Percentiles rank a stretch among this genome's conserved stretches.
phyloP scores from a whole-genome alignment of 2,329 filamentous ascomycete species.

The Aspergillus tamarii region DNA sequence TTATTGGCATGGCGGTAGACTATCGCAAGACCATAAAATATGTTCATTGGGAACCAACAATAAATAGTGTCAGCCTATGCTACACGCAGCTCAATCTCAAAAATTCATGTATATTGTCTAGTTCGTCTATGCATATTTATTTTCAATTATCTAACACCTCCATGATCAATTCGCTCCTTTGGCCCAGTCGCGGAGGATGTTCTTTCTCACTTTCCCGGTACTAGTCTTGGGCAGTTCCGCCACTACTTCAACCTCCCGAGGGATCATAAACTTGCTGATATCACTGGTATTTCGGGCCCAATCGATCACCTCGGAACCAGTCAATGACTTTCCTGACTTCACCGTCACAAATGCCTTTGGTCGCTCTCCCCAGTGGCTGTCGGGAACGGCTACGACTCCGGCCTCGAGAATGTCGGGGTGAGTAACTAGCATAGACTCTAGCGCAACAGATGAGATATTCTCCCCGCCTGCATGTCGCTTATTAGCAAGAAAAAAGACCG shows the following conservation, averaged over 20 bases:
- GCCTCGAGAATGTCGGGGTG: conserved; percentile 90
- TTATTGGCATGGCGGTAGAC: neutral
- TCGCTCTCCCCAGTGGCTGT: conserved; percentile 93
- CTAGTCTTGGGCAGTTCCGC: conserved; percentile 90
- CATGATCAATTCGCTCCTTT: conserved; percentile 47
- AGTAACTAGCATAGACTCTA: conserved; percentile 85
- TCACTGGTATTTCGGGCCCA: conserved; percentile 82
- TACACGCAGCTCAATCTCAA: neutral
- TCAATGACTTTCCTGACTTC: conserved; percentile 65
- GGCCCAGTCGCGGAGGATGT: conserved; percentile 84
- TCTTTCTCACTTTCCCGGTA: conserved; percentile 97
- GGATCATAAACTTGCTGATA: conserved; percentile 91
- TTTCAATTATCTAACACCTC: neutral
- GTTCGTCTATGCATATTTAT: neutral
- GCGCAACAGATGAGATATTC: conserved; percentile 91
- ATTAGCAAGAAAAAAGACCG: neutral
- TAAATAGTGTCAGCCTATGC: neutral
- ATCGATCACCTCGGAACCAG: conserved; percentile 71
- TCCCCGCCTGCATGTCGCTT: conserved; percentile 69
- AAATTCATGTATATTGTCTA: neutral
- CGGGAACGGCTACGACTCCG: conserved; percentile 83
- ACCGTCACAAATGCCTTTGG: conserved; percentile 92
- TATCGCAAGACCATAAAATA: neutral
- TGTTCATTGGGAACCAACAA: neutral
- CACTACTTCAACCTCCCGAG: conserved; percentile 75